A percentile compares a stretch with the other conserved stretches of the same genome.
Conservation (phyloP, 768 basidiomycete genomes). For the Collybia mongolica region DNA sequence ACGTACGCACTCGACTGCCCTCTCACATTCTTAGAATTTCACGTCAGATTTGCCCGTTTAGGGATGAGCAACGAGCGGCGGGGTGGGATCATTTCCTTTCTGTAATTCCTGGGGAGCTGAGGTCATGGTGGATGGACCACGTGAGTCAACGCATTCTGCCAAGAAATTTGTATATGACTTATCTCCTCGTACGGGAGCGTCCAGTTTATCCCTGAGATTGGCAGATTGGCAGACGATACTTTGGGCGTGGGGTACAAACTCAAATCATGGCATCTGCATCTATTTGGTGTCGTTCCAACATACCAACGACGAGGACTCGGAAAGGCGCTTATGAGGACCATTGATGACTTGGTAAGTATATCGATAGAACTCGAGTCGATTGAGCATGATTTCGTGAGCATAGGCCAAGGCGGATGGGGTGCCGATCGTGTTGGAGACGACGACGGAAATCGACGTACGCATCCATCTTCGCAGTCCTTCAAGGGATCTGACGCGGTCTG, state of each 20-base stretch:
- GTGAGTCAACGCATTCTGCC: constrained; percentile 10
- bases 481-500: neutral
- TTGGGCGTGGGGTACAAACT: constrained; percentile 15
- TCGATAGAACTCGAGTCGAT: neutral
- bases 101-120: constrained; percentile 8
- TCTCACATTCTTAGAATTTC: no score
- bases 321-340: constrained; percentile 17
- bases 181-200: neutral
- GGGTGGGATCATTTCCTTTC: constrained; percentile 27
- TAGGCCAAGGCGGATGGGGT: constrained; percentile 15
- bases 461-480: neutral
- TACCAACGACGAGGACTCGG: constrained; percentile 8
- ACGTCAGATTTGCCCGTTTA: neutral
- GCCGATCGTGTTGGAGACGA: constrained; percentile 20
- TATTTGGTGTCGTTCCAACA: constrained; percentile 7
- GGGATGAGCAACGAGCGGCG: constrained; percentile 23
- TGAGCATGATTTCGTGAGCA: neutral
- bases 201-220: constrained; percentile 20
- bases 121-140: constrained; percentile 25
- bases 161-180: neutral
- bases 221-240: constrained; percentile 8
- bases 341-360: constrained; percentile 17
- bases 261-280: constrained; percentile 3
- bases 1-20: constrained; percentile 5
- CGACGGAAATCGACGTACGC: constrained; percentile 20